A percentile compares a stretch with the other conserved stretches of the same genome.
These are phyloP conservation scores for Conringia planisiliqua DNA, from an alignment of 345 rosid species.

Conservation along the genomic window DNA sequence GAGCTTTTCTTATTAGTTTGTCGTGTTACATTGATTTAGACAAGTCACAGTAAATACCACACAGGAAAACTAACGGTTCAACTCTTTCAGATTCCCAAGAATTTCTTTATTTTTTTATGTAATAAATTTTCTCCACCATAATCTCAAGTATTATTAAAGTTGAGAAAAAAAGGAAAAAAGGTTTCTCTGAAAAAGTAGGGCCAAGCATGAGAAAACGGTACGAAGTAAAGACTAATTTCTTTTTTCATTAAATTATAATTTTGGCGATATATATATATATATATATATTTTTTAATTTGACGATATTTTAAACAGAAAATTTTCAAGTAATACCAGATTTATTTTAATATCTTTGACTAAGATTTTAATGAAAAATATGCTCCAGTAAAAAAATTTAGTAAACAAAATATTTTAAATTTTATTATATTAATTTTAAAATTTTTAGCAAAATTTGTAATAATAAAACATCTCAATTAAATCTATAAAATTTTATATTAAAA, in stretches of 20 bases:
- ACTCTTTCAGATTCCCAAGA: slow-evolving; percentile 10
- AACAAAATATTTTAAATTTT: too few species aligned
- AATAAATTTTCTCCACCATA: neutral
- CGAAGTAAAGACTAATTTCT: neutral
- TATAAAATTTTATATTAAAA: too few species aligned
- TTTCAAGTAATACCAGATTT: too few species aligned
- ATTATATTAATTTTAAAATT: too few species aligned
- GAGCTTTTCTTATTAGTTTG: neutral
- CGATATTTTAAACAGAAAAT: too few species aligned
- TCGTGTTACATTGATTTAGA: neutral
- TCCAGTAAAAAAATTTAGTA: too few species aligned
- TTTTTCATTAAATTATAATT: neutral
- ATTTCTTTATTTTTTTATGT: neutral
- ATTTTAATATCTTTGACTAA: too few species aligned
- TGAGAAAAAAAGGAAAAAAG: neutral
- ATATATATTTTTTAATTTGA: too few species aligned
- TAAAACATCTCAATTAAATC: too few species aligned
- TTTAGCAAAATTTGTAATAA: too few species aligned
- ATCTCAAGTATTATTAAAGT: neutral
- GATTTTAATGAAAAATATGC: too few species aligned
- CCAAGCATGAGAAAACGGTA: neutral
- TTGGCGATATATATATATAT: too few species aligned
- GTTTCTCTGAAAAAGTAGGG: neutral
- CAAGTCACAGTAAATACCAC: neutral
- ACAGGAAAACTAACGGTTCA: neutral